These are phyloP conservation scores for Pichia terricola DNA, from an alignment of 1,139 yeast genomes.

Conservation along the genomic window DNA sequence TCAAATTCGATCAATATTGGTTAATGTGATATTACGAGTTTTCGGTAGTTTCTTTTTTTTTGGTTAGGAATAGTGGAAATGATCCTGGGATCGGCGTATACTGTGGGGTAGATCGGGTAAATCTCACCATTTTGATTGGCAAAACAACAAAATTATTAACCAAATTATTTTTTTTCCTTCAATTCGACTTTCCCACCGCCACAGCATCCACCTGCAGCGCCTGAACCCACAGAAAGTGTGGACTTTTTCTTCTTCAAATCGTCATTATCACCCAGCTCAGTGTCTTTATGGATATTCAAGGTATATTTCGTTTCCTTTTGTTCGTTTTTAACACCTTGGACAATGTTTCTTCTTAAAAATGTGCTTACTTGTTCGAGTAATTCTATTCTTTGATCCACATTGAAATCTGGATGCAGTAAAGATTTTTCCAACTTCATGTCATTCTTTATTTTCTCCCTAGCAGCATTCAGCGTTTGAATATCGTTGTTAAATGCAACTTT, in stretches of 20 bases:
- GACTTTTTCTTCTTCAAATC: conserved; percentile 33
- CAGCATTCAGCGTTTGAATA: conserved; percentile 42
- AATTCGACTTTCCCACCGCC: conserved; percentile 31
- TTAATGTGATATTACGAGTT: too few species aligned
- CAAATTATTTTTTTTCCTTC: conserved; percentile 7
- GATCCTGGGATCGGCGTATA: too few species aligned
- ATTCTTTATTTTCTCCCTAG: conserved; percentile 51
- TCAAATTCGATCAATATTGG: too few species aligned
- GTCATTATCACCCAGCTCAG: conserved; percentile 89
- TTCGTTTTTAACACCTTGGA: conserved; percentile 61
- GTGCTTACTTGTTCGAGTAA: conserved; percentile 61
- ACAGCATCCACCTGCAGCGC: conserved; percentile 33
- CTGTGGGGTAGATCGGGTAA: too few species aligned
- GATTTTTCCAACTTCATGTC: conserved; percentile 22
- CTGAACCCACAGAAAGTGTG: conserved; percentile 22
- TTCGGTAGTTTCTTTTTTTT: too few species aligned
- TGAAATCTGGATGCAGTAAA: conserved; percentile 41
- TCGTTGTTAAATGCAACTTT: conserved; percentile 57
- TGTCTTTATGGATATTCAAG: conserved; percentile 66
- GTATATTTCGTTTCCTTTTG: conserved; percentile 31
- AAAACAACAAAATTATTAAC: too few species aligned
- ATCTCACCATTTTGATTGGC: too few species aligned
- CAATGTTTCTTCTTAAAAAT: conserved; percentile 64
- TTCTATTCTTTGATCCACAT: conserved; percentile 42
- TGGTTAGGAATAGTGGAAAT: too few species aligned